These are phyloP conservation scores for Fusarium newnesense DNA, from an alignment of 2,329 filamentous ascomycete genomes.

Conservation along the genomic window DNA sequence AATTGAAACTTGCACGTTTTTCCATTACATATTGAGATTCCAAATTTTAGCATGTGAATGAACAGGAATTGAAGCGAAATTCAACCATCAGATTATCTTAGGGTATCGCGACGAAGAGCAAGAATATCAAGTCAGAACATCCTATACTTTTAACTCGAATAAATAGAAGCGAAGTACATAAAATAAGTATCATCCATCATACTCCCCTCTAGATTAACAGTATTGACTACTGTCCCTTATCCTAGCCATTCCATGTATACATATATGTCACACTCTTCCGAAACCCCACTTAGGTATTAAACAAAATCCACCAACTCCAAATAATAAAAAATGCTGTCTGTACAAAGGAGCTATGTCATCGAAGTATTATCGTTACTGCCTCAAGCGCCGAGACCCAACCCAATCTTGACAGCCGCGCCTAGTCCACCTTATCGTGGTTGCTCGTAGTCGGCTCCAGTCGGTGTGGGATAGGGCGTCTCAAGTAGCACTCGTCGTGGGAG, in stretches of 20 bases:
- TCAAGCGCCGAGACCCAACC: slow-evolving; percentile 10
- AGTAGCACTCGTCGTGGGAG: slow-evolving; percentile 1
- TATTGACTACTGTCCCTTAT: slow-evolving; percentile 1
- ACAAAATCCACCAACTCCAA: slow-evolving; percentile 27
- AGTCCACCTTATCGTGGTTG: not conserved
- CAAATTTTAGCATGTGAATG: not conserved
- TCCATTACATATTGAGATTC: not conserved
- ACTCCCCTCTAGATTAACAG: not conserved
- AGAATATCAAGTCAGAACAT: not conserved
- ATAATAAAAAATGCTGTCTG: slow-evolving; percentile 17
- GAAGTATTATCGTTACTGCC: not conserved
- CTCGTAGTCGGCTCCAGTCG: slow-evolving; percentile 8
- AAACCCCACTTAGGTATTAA: slow-evolving; percentile 31
- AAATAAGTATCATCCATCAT: slow-evolving; percentile 8
- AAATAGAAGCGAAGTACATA: slow-evolving; percentile 29
- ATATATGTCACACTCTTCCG: slow-evolving; percentile 9
- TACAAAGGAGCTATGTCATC: slow-evolving; percentile 30
- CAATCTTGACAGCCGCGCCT: slow-evolving; percentile 1
- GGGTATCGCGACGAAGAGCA: not conserved
- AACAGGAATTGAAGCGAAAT: not conserved
- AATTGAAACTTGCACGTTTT: not conserved
- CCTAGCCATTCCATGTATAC: slow-evolving; percentile 4
- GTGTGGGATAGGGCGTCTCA: slow-evolving; percentile 14
- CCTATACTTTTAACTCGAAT: slow-evolving; percentile 21
- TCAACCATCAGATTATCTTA: not conserved